Percentiles rank a stretch among this genome's conserved stretches.
Conservation (phyloP, 257 asterid genomes). For the Linderniella brevidens region DNA sequence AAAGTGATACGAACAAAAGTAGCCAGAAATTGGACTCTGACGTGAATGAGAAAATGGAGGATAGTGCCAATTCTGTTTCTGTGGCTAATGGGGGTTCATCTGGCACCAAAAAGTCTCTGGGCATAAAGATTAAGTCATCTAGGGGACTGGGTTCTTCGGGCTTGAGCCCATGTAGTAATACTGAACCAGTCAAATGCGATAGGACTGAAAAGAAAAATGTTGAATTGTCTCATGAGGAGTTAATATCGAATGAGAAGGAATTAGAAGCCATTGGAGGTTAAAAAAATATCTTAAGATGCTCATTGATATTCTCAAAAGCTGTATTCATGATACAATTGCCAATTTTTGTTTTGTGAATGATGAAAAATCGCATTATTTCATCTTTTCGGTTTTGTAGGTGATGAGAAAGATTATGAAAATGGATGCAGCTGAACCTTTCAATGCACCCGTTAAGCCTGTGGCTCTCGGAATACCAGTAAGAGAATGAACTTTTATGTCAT, state of each 20-base stretch:
- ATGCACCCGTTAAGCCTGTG: constrained; percentile 75
- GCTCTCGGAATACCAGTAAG: constrained; percentile 71
- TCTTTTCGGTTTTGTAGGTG: constrained; percentile 33
- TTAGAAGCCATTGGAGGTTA: constrained; percentile 77
- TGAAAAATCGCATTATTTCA: not conserved
- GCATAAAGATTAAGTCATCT: constrained; percentile 68
- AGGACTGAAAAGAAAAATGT: constrained; percentile 39
- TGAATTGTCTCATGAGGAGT: constrained; percentile 22
- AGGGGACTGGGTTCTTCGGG: constrained; percentile 56
- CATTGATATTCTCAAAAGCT: too few relatives aligned
- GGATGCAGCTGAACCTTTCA: constrained; percentile 95
- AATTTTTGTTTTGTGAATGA: too few relatives aligned
- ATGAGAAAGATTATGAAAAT: constrained; percentile 80
- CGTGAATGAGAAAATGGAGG: constrained; percentile 59
- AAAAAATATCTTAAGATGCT: constrained; percentile 2
- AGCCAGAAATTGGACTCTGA: constrained; percentile 42
- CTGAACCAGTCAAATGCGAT: constrained; percentile 47
- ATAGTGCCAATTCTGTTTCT: constrained; percentile 67
- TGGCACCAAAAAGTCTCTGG: constrained; percentile 37
- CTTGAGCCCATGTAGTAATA: constrained; percentile 76
- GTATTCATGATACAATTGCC: too few relatives aligned
- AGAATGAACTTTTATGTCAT: too few relatives aligned
- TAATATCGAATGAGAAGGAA: constrained; percentile 54
- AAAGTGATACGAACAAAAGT: constrained; percentile 65
- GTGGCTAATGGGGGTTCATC: constrained; percentile 35